Conservation (phyloP, 805 yeast species). For the Schizosaccharomyces cryophilus region DNA sequence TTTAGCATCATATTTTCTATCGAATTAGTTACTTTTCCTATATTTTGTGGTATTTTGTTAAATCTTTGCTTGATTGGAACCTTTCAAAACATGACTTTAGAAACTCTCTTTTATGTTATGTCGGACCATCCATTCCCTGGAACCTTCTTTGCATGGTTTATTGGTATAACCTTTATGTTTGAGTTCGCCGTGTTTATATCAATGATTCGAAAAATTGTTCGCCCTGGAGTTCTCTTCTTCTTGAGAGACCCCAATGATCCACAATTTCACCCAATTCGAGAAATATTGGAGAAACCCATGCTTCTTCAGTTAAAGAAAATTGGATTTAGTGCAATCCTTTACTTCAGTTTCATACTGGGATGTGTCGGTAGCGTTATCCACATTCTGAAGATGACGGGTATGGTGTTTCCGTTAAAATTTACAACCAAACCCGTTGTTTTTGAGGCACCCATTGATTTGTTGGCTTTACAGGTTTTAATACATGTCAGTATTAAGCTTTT, state of each 20-base stretch:
- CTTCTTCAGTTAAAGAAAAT: slow-evolving; percentile 48
- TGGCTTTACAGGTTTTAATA: slow-evolving; percentile 5
- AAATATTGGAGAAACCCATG: slow-evolving; percentile 61
- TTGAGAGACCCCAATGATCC: slow-evolving; percentile 90
- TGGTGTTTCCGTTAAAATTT: slow-evolving; percentile 10
- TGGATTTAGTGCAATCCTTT: slow-evolving; percentile 45
- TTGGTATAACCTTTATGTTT: slow-evolving; percentile 73
- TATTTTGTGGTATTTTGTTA: slow-evolving; percentile 57
- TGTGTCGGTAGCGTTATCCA: slow-evolving; percentile 53
- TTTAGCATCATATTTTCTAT: slow-evolving; percentile 50
- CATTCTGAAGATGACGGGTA: slow-evolving; percentile 15
- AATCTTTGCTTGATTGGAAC: slow-evolving; percentile 46
- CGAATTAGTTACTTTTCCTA: slow-evolving; percentile 69
- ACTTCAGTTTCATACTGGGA: slow-evolving; percentile 41
- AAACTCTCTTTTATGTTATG: slow-evolving; percentile 4
- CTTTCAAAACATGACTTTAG: slow-evolving; percentile 11
- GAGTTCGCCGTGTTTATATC: slow-evolving; percentile 67
- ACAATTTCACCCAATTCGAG: slow-evolving; percentile 60
- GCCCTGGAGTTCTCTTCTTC: slow-evolving; percentile 78
- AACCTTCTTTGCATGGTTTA: slow-evolving; percentile 27
- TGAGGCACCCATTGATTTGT: slow-evolving; percentile 6
- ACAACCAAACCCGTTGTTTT: slow-evolving; percentile 5
- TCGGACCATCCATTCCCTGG: slow-evolving; percentile 10
- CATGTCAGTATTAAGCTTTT: slow-evolving; percentile 6
- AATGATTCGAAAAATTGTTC: slow-evolving; percentile 50